phyloP scores from a whole-genome alignment of 306 rosid genomes.

The Pterocarpus santalinus region DNA sequence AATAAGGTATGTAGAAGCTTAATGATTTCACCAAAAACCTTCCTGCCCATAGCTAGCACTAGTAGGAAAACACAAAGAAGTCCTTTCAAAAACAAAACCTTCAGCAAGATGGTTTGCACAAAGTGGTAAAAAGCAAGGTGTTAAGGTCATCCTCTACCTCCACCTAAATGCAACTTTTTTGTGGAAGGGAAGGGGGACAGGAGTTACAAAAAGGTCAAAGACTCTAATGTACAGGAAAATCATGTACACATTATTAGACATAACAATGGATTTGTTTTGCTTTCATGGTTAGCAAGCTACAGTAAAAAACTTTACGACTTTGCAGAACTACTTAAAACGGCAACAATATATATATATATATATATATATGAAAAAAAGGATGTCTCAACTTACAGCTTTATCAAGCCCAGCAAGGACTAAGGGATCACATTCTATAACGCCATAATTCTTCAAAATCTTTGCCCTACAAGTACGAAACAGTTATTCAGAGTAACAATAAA shows the following conservation, averaged over 20 bases:
- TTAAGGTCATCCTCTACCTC: too few species aligned
- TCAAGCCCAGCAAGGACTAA: conserved; percentile 79
- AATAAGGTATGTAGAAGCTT: not conserved
- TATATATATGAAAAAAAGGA: not conserved
- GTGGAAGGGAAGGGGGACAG: too few species aligned
- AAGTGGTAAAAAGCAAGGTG: conserved; percentile 10
- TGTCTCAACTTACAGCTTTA: conserved; percentile 65
- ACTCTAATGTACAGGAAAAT: not conserved
- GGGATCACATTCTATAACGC: conserved; percentile 81
- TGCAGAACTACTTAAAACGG: conserved; percentile 31
- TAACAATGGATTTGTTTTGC: conserved; percentile 14
- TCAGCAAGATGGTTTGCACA: conserved; percentile 2
- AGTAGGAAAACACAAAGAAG: conserved; percentile 16
- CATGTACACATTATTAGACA: not conserved
- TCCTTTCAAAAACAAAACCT: conserved; percentile 14
- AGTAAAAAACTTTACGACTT: conserved; percentile 8
- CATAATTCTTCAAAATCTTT: conserved; percentile 79
- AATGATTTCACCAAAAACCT: conserved; percentile 32
- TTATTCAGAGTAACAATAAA: conserved; percentile 26
- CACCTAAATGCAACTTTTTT: too few species aligned
- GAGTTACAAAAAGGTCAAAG: conserved; percentile 9
- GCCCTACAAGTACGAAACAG: conserved; percentile 63
- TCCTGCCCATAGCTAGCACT: conserved; percentile 5
- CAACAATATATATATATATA: not conserved
- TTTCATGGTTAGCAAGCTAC: conserved; percentile 13